phyloP scores from a whole-genome alignment of 768 basidiomycete species.

The Hygrocybe coccinea region DNA sequence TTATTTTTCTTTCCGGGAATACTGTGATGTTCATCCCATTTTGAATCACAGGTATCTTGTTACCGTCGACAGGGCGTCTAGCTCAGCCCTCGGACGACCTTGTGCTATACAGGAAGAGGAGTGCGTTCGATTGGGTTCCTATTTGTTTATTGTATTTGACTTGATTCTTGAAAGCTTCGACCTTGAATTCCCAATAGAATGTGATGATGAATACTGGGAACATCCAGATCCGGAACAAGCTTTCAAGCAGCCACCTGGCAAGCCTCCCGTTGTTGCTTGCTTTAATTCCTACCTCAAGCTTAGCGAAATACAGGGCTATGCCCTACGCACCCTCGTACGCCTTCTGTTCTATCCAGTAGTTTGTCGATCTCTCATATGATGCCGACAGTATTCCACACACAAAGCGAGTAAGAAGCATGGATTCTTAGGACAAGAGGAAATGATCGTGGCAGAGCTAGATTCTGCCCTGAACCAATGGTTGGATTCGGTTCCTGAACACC shows the following conservation, averaged over 20 bases:
- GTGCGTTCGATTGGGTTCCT: conserved; percentile 27
- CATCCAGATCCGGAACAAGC: conserved; percentile 47
- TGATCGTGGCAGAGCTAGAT: conserved; percentile 65
- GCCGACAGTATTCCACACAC: conserved; percentile 65
- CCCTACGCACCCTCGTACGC: conserved; percentile 54
- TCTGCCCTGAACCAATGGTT: conserved; percentile 70
- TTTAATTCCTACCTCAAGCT: conserved; percentile 55
- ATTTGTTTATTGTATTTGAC: neutral
- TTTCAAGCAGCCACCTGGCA: conserved; percentile 60
- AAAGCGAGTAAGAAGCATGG: conserved; percentile 42
- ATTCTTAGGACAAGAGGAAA: conserved; percentile 43
- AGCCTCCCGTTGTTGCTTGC: conserved; percentile 50
- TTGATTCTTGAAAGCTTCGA: conserved; percentile 51
- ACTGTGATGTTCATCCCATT: neutral
- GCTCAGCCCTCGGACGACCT: conserved; percentile 57
- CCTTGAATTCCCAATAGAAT: conserved; percentile 56
- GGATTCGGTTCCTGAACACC: conserved; percentile 56
- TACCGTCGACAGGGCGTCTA: conserved; percentile 43
- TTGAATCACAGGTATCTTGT: conserved; percentile 41
- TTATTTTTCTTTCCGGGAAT: neutral
- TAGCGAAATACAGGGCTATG: conserved; percentile 55
- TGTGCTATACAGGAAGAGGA: conserved; percentile 72
- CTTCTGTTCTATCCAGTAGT: neutral
- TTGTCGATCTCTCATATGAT: neutral
- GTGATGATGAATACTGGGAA: conserved; percentile 75